Evolutionary conservation across 495 filamentous ascomycete species (phyloP).

Genomic region (Xylaria palmicola): DNA sequence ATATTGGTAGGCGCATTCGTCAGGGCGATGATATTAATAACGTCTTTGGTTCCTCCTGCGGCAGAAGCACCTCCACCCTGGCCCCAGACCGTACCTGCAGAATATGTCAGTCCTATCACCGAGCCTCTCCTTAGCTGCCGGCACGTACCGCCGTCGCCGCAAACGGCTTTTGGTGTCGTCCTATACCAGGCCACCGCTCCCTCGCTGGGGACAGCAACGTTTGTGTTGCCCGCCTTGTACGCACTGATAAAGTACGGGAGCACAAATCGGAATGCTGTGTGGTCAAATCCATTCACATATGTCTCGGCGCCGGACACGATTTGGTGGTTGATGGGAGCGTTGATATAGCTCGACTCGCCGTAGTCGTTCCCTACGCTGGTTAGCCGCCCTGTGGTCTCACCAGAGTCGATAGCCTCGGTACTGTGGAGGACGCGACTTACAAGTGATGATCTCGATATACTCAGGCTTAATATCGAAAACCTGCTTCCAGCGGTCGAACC

Average conservation of each 20-base stretch:
- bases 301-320: conserved; percentile 50
- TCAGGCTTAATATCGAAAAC: conserved; percentile 61
- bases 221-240: conserved; percentile 55
- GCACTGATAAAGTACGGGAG: conserved; percentile 65
- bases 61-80: conserved; percentile 44
- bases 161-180: conserved; percentile 36
- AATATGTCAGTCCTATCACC: conserved; percentile 16
- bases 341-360: conserved; percentile 75
- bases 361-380: conserved; percentile 68
- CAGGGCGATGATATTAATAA: conserved; percentile 46
- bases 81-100: conserved; percentile 43
- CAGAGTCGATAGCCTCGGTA: background rate
- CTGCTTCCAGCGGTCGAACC: conserved; percentile 74
- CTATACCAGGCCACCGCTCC: conserved; percentile 68
- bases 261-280: conserved; percentile 45
- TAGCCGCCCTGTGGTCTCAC: conserved; percentile 1
- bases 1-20: conserved; percentile 37
- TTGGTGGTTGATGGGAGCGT: conserved; percentile 49
- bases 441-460: conserved; percentile 59
- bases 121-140: conserved; percentile 25
- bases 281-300: conserved; percentile 46
- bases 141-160: conserved; percentile 39
- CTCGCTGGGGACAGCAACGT: conserved; percentile 43
- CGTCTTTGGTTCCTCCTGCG: conserved; percentile 41
- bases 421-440: conserved; percentile 13